phyloP scores from a whole-genome alignment of 176 grass and related monocot genomes.

The Oryza meyeriana region DNA sequence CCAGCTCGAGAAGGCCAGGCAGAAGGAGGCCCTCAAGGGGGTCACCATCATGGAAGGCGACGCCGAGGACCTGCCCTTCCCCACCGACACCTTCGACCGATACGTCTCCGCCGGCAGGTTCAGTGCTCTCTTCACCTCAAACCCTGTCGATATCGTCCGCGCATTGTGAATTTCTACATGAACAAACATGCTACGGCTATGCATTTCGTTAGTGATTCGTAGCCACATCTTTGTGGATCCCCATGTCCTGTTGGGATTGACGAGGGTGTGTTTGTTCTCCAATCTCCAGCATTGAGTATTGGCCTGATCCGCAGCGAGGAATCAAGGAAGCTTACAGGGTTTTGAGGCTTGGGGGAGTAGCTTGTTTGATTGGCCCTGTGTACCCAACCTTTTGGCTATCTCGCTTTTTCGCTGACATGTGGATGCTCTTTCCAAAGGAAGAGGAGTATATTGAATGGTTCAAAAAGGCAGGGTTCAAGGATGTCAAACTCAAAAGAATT shows the following conservation, averaged over 20 bases:
- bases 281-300: slow-evolving; percentile 92
- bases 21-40: slow-evolving; percentile 80
- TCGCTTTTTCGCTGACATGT: slow-evolving; percentile 87
- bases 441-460: slow-evolving; percentile 99
- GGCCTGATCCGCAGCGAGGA: slow-evolving; percentile 85
- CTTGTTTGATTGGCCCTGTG: slow-evolving; percentile 84
- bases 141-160: not conserved
- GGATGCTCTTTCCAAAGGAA: slow-evolving; percentile 97
- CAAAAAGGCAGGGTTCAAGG: slow-evolving; percentile 81
- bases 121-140: not conserved
- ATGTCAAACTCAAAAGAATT: slow-evolving; percentile 85
- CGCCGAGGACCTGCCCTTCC: slow-evolving; percentile 87
- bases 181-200: not conserved
- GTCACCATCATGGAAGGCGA: slow-evolving; percentile 84
- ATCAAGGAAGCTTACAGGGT: slow-evolving; percentile 97
- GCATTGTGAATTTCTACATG: not conserved
- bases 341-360: slow-evolving; percentile 64
- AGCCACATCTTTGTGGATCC: not conserved
- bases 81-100: slow-evolving; percentile 64
- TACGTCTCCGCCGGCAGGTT: slow-evolving; percentile 97
- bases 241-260: not conserved
- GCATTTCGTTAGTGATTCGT: not conserved
- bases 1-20: slow-evolving; percentile 77
- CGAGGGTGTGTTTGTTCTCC: not conserved
- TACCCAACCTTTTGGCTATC: slow-evolving; percentile 94